Percentiles rank a stretch among this genome's conserved stretches.
These are phyloP conservation scores for Chloranthus sessilifolius DNA, from an alignment of 164 flowering plant species.

Conservation along the genomic window DNA sequence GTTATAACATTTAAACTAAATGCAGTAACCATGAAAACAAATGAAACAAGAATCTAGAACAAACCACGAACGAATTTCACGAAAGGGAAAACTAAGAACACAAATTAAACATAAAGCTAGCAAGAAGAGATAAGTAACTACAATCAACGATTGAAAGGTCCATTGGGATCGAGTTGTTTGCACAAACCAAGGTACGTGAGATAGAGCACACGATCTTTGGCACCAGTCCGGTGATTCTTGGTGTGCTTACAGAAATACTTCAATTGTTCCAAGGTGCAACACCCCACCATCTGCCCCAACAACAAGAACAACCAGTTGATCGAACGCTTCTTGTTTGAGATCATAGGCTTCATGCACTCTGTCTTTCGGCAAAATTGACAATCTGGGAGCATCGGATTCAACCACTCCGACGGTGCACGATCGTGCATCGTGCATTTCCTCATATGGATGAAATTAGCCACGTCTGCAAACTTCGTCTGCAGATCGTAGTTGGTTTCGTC, in stretches of 20 bases:
- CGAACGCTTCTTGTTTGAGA: conserved; percentile 34
- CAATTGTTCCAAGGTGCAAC: conserved; percentile 30
- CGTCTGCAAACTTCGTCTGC: conserved; percentile 26
- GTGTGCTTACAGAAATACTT: conserved; percentile 46
- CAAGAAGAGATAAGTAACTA: no score
- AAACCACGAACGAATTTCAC: no score
- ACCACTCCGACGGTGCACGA: conserved; percentile 56
- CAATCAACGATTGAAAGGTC: conserved; percentile 16
- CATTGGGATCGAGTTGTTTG: conserved; percentile 26
- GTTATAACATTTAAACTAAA: no score
- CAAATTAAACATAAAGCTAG: no score
- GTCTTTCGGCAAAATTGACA: conserved; percentile 40
- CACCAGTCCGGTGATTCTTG: conserved; percentile 37
- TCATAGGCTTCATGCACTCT: conserved; percentile 40
- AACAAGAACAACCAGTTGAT: conserved; percentile 53
- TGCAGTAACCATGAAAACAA: no score
- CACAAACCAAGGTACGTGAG: conserved; percentile 29
- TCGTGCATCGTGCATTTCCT: conserved; percentile 28
- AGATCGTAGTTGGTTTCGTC: conserved; percentile 32
- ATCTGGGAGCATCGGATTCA: conserved; percentile 28
- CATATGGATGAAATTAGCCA: conserved; percentile 15
- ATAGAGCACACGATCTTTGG: conserved; percentile 43
- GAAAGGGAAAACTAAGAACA: no score
- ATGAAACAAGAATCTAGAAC: no score
- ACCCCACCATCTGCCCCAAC: conserved; percentile 36